Evolutionary conservation across 1,284 basidiomycete genomes (phyloP).

Genomic region (Trametes pubescens): DNA sequence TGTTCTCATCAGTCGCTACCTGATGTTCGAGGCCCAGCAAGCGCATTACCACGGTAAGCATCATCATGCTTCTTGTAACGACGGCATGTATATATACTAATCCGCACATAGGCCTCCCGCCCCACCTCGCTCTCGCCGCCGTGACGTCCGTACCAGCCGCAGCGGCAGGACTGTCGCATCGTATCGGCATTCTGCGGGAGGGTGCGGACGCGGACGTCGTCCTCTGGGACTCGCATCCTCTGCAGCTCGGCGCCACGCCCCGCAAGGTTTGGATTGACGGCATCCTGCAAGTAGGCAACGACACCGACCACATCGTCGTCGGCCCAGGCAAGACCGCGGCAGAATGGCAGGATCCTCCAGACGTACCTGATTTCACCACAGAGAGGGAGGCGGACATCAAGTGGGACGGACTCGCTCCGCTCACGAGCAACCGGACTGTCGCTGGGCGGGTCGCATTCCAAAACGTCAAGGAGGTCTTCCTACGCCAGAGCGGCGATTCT

Average conservation of each 20-base stretch:
- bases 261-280: slow-evolving; percentile 81
- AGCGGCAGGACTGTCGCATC: slow-evolving; percentile 81
- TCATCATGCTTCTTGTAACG: not conserved
- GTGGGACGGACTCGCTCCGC: slow-evolving; percentile 74
- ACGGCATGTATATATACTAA: not conserved
- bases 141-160: slow-evolving; percentile 85
- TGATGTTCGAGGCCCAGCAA: slow-evolving; percentile 88
- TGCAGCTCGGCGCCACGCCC: slow-evolving; percentile 79
- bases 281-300: slow-evolving; percentile 62
- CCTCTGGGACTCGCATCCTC: slow-evolving; percentile 83
- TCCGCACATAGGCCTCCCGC: slow-evolving; percentile 50
- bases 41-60: slow-evolving; percentile 75
- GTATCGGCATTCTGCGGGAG: slow-evolving; percentile 77
- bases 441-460: slow-evolving; percentile 59
- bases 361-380: slow-evolving; percentile 67
- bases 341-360: slow-evolving; percentile 56
- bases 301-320: slow-evolving; percentile 52
- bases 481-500: slow-evolving; percentile 32
- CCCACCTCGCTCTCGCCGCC: slow-evolving; percentile 69
- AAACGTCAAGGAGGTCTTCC: slow-evolving; percentile 62
- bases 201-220: slow-evolving; percentile 70
- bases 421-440: slow-evolving; percentile 49
- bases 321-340: slow-evolving; percentile 39
- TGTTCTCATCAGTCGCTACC: slow-evolving; percentile 77
- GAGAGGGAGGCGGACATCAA: slow-evolving; percentile 63